A percentile compares a stretch with the other conserved stretches of the same genome.
These are phyloP conservation scores for Ogataea nitratoaversa DNA, from an alignment of 805 yeast species.

Conservation along the genomic window DNA sequence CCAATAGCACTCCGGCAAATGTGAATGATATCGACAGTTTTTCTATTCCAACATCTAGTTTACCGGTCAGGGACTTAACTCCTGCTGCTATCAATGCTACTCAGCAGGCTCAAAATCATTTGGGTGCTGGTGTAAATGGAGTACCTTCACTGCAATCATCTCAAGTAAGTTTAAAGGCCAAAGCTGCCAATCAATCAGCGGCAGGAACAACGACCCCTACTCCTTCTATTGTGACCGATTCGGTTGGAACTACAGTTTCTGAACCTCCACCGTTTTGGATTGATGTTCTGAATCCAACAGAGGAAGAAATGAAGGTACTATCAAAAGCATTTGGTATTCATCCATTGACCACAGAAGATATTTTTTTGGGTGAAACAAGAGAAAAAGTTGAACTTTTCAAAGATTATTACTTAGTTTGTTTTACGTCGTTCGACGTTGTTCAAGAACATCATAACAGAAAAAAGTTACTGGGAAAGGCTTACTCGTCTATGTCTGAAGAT, in stretches of 20 bases:
- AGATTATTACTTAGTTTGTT: conserved; percentile 86
- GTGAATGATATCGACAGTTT: conserved; percentile 4
- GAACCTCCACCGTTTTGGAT: conserved; percentile 78
- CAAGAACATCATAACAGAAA: conserved; percentile 54
- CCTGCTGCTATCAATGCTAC: not conserved
- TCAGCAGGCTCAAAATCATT: not conserved
- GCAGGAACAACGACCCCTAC: conserved; percentile 24
- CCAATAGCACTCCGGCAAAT: not conserved
- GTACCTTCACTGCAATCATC: conserved; percentile 11
- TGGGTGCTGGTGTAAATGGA: not conserved
- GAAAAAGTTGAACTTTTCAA: conserved; percentile 93
- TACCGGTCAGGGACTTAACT: not conserved
- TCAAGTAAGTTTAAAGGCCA: conserved; percentile 10
- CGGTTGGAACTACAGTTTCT: conserved; percentile 24
- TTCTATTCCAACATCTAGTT: conserved; percentile 2
- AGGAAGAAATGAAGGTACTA: conserved; percentile 91
- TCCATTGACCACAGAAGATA: conserved; percentile 95
- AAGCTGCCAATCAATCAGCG: no score
- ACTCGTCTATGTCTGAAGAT: conserved; percentile 12
- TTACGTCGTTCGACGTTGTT: conserved; percentile 76
- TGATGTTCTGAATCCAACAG: conserved; percentile 88
- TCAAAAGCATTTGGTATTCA: conserved; percentile 92
- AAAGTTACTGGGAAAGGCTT: conserved; percentile 23
- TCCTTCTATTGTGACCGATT: conserved; percentile 21
- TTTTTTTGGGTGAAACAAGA: conserved; percentile 86